These are phyloP conservation scores for Penicillium italicum DNA, from an alignment of 2,329 filamentous ascomycete genomes.

Conservation along the genomic window DNA sequence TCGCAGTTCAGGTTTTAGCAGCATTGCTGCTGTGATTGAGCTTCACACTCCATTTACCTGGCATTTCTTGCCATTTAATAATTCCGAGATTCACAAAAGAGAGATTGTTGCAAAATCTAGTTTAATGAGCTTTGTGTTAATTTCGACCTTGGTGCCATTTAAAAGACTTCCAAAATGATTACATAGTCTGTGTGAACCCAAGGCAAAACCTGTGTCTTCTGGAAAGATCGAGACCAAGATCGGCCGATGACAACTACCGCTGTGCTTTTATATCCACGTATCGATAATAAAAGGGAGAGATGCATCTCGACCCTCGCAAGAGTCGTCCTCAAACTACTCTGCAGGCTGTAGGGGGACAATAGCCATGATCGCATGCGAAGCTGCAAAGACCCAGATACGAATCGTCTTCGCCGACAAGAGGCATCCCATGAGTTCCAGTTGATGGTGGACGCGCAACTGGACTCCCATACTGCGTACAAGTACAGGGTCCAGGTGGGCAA, in stretches of 20 bases:
- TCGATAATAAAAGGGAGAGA: too few species aligned
- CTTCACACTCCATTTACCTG: not conserved
- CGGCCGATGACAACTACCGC: not conserved
- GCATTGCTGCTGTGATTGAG: not conserved
- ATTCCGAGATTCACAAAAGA: not conserved
- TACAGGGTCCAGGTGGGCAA: conserved; percentile 31
- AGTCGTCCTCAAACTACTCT: not conserved
- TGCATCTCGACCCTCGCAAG: not conserved
- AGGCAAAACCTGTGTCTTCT: too few species aligned
- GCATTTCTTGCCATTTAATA: not conserved
- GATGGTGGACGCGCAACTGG: conserved; percentile 23
- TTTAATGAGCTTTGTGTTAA: not conserved
- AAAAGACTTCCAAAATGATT: fast-evolving
- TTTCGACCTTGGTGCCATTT: not conserved
- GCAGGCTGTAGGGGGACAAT: conserved; percentile 40
- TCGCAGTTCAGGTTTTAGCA: not conserved
- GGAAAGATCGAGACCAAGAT: not conserved
- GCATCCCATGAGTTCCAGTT: conserved; percentile 20
- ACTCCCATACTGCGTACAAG: conserved; percentile 26
- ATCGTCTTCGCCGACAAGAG: conserved; percentile 25
- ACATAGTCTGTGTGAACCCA: not conserved
- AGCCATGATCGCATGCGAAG: conserved; percentile 48
- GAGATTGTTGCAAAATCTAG: not conserved
- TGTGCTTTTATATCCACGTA: not conserved
- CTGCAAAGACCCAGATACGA: conserved; percentile 47